Percentiles rank a stretch among this genome's conserved stretches.
Evolutionary conservation across 768 basidiomycete species (phyloP).

Genomic region (Omphalotus guepiniiformis): DNA sequence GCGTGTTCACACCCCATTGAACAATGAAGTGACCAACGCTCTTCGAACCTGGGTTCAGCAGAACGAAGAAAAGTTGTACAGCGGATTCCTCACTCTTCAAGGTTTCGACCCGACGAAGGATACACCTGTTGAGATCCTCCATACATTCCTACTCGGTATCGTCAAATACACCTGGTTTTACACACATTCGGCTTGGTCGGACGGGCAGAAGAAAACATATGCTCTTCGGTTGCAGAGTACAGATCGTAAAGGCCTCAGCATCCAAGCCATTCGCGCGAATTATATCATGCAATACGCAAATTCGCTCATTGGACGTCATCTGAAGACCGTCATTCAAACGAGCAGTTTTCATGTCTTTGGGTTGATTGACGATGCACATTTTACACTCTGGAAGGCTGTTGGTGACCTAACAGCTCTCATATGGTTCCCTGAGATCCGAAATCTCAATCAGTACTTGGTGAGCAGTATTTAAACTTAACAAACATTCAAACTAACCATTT

Average conservation of each 20-base stretch:
- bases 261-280: conserved; percentile 19
- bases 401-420: conserved; percentile 20
- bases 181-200: conserved; percentile 19
- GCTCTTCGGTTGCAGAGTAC: conserved; percentile 24
- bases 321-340: conserved; percentile 24
- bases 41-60: conserved; percentile 1
- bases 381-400: conserved; percentile 18
- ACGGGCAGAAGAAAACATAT: conserved; percentile 17
- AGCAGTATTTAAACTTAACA: not conserved
- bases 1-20: not conserved
- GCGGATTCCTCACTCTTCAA: conserved; percentile 1
- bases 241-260: conserved; percentile 15
- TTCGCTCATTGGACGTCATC: conserved; percentile 24
- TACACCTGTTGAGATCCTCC: conserved; percentile 31
- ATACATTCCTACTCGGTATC: conserved; percentile 32
- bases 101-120: conserved; percentile 22
- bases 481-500: not conserved
- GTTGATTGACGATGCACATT: conserved; percentile 15
- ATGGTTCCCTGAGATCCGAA: conserved; percentile 23
- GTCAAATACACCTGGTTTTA: conserved; percentile 36
- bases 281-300: conserved; percentile 33
- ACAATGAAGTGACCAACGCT: conserved; percentile 7
- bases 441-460: conserved; percentile 21
- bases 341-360: conserved; percentile 22
- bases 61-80: conserved; percentile 11